These are phyloP conservation scores for Candida khao-thaluensis DNA, from an alignment of 805 yeast species.

Conservation along the genomic window DNA sequence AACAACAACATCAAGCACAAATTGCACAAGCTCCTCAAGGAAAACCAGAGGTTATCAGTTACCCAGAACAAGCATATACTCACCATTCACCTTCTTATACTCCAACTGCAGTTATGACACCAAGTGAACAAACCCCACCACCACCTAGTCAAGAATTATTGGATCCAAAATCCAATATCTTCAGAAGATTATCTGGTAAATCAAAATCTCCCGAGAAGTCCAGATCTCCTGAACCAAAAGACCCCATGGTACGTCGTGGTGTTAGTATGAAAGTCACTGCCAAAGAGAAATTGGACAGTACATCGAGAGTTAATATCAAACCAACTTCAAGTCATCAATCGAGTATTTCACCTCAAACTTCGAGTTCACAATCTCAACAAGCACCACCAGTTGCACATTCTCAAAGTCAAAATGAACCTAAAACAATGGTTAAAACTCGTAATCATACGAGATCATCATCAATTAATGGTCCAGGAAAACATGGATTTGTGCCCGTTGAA, in stretches of 20 bases:
- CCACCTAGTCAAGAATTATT: slow-evolving; percentile 26
- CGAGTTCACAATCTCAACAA: neutral
- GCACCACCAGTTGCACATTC: slow-evolving; percentile 9
- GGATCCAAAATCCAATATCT: slow-evolving; percentile 35
- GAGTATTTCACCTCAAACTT: slow-evolving; percentile 1
- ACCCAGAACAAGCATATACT: slow-evolving; percentile 44
- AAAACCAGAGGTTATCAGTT: slow-evolving; percentile 17
- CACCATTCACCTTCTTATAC: slow-evolving; percentile 9
- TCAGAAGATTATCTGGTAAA: slow-evolving; percentile 32
- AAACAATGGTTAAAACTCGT: slow-evolving; percentile 17
- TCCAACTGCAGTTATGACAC: slow-evolving; percentile 4
- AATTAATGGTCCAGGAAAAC: slow-evolving; percentile 24
- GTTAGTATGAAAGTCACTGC: slow-evolving; percentile 62
- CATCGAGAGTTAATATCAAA: slow-evolving; percentile 10
- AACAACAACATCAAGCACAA: slow-evolving; percentile 3
- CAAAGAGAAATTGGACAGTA: slow-evolving; percentile 42
- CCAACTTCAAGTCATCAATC: slow-evolving; percentile 2
- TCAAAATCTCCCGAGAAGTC: slow-evolving; percentile 11
- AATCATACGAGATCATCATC: slow-evolving; percentile 35
- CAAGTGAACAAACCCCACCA: slow-evolving; percentile 26
- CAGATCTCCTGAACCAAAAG: slow-evolving; percentile 20
- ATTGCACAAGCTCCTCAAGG: slow-evolving; percentile 9
- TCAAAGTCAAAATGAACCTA: neutral
- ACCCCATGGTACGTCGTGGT: slow-evolving; percentile 55
- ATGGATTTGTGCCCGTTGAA: slow-evolving; percentile 43